A percentile compares a stretch with the other conserved stretches of the same genome.
Conservation (phyloP, 2,329 filamentous ascomycete genomes). For the Bimuria novae-zelandiae region DNA sequence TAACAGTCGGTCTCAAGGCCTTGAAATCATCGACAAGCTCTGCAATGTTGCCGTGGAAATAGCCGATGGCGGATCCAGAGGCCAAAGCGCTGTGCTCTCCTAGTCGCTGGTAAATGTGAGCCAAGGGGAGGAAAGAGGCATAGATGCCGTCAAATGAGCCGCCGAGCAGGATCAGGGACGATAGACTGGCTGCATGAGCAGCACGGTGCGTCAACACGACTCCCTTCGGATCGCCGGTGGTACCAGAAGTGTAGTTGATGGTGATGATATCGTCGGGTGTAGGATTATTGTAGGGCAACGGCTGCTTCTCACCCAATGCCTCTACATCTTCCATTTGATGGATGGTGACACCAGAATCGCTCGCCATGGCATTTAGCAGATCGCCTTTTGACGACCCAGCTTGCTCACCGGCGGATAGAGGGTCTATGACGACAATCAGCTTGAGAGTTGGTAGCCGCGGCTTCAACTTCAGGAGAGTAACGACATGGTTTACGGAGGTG, state of each 20-base stretch:
- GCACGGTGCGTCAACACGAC: conserved; percentile 82
- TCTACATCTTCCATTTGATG: conserved; percentile 83
- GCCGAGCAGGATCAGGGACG: conserved; percentile 60
- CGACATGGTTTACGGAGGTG: conserved; percentile 79
- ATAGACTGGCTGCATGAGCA: conserved; percentile 73
- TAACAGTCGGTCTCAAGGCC: conserved; percentile 76
- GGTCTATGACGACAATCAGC: conserved; percentile 84
- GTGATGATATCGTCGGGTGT: conserved; percentile 78
- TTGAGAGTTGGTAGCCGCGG: conserved; percentile 80
- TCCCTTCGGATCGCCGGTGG: conserved; percentile 81
- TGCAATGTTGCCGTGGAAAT: conserved; percentile 89
- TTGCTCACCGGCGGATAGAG: conserved; percentile 78
- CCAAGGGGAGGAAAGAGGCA: conserved; percentile 88
- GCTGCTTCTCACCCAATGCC: conserved; percentile 72
- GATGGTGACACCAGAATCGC: conserved; percentile 74
- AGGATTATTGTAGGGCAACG: conserved; percentile 73
- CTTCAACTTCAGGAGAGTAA: conserved; percentile 78
- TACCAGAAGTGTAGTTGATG: conserved; percentile 89
- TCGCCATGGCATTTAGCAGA: conserved; percentile 75
- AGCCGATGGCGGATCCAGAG: conserved; percentile 77
- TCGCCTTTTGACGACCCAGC: conserved; percentile 77
- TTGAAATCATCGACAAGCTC: conserved; percentile 92
- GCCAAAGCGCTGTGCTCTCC: conserved; percentile 76
- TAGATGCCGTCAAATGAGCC: conserved; percentile 65
- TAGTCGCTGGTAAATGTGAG: conserved; percentile 91